Evolutionary conservation across 2,329 filamentous ascomycete species (phyloP), one percentile per base, ranked within the genome.

Genomic region (Zasmidium cellare): DNA sequence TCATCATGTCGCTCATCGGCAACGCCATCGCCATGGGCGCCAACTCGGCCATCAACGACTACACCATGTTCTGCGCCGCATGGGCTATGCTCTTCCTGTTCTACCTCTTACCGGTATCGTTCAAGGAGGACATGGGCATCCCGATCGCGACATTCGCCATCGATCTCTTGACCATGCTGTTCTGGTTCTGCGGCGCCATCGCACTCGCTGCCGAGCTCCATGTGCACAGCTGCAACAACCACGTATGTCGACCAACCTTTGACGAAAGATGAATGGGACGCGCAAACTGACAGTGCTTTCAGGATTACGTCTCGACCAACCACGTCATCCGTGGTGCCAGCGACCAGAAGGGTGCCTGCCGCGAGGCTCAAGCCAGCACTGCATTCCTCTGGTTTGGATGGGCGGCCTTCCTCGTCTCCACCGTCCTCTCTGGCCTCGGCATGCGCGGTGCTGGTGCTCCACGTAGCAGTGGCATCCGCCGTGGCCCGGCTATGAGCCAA

Each of bases 311-410:
- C 23, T 47, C 58, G 50, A 74, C 62, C 49, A 76, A 75, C 71
- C 71, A 65, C 22, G 74, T 79, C 60, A 78, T 74, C 55, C 76
- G 76, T 63, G 72, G 70, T 59, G 86, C 85, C 47, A 59, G 63
- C 60, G 71, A 87, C 50, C 57, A 55, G 25, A 73, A 78, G 81
- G 85, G 87, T 77, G 83, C 88, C 64, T 92, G 90, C 77, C 86
- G 84, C 62, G 85, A 91, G 76, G 83, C 90, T 16, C 89, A 92
- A 77, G 89, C 89, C 38, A 83, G 84, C 61, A 85, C 84, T 31
- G 88, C 84, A 38, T 93, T 93, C 77, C 81, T 91, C 76, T 93
- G 88, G 88, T 92, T 92, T 76, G 82, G 90, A 50, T 90, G 87
- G 72, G 81, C 77, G 41, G 79, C 82, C 23, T 89, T 87, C 69